Percentiles rank a stretch among this genome's conserved stretches.
Conservation (phyloP, 2,329 filamentous ascomycete species). For the Ophiocordyceps robertsii region DNA sequence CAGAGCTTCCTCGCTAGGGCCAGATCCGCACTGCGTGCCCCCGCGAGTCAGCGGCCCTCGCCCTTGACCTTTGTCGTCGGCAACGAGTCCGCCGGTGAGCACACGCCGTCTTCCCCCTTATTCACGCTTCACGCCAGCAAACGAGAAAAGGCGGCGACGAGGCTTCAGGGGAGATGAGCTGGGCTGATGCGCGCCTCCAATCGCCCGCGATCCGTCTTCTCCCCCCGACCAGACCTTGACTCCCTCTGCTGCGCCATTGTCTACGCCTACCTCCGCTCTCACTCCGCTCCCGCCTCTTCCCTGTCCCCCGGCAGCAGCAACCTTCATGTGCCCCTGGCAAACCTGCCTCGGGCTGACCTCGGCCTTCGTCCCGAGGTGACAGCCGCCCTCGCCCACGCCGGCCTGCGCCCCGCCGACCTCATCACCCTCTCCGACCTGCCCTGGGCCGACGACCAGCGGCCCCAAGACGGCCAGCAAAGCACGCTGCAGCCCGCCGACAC, state of each 20-base stretch:
- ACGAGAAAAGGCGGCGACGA: neutral
- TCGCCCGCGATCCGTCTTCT: neutral
- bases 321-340: constrained; percentile 60
- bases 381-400: constrained; percentile 48
- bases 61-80: constrained; percentile 51
- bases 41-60: constrained; percentile 26
- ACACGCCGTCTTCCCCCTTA: neutral
- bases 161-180: neutral
- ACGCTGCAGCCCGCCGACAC: constrained; percentile 36
- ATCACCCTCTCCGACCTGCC: constrained; percentile 47
- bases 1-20: constrained; percentile 37
- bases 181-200: neutral
- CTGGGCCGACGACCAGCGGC: neutral
- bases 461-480: no score
- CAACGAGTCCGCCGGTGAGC: constrained; percentile 51
- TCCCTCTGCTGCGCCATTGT: constrained; percentile 64
- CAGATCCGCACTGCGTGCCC: constrained; percentile 29
- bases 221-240: constrained; percentile 51
- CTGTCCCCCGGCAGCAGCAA: constrained; percentile 9
- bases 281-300: constrained; percentile 25
- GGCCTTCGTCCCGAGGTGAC: constrained; percentile 59
- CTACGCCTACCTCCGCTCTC: constrained; percentile 59
- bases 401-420: constrained; percentile 45
- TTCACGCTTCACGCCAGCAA: neutral
- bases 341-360: constrained; percentile 56